Conservation (phyloP, 2,329 filamentous ascomycete species). For the Botrytis medusae region DNA sequence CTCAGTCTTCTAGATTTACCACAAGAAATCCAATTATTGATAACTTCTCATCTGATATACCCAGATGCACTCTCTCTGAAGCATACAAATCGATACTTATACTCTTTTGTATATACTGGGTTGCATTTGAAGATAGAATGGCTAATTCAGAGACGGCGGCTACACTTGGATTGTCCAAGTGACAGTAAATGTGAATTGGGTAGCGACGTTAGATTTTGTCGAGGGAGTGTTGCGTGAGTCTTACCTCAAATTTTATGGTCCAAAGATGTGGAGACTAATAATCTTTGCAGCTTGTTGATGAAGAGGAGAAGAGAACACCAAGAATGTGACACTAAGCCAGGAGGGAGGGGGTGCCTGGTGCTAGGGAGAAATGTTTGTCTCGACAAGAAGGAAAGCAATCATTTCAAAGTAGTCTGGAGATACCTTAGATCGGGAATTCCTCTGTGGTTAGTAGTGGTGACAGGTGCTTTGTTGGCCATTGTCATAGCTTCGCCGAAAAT, state of each 20-base stretch:
- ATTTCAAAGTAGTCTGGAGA: not conserved
- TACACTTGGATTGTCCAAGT: conserved; percentile 66
- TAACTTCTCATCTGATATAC: conserved; percentile 61
- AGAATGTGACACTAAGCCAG: conserved; percentile 51
- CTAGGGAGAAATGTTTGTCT: conserved; percentile 28
- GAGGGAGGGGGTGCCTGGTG: conserved; percentile 38
- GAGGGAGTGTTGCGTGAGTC: conserved; percentile 58
- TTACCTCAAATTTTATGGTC: not conserved
- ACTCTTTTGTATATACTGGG: conserved; percentile 63
- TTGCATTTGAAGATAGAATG: conserved; percentile 66
- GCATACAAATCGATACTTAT: conserved; percentile 64
- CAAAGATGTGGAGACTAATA: not conserved
- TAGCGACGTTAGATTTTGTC: conserved; percentile 60
- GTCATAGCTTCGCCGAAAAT: not conserved
- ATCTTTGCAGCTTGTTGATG: conserved; percentile 52
- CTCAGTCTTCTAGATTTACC: conserved; percentile 47
- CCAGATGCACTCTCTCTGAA: conserved; percentile 71
- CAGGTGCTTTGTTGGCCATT: conserved; percentile 6
- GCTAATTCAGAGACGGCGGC: conserved; percentile 62
- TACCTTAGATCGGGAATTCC: not conserved
- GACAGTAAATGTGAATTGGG: conserved; percentile 56
- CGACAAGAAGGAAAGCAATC: not conserved
- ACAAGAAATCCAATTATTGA: conserved; percentile 65
- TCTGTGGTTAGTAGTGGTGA: not conserved
- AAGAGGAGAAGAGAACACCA: conserved; percentile 58